Evolutionary conservation across 2,329 filamentous ascomycete genomes (phyloP), one percentile per base, ranked within the genome.

Genomic region (Teratosphaeria zuluensis): DNA sequence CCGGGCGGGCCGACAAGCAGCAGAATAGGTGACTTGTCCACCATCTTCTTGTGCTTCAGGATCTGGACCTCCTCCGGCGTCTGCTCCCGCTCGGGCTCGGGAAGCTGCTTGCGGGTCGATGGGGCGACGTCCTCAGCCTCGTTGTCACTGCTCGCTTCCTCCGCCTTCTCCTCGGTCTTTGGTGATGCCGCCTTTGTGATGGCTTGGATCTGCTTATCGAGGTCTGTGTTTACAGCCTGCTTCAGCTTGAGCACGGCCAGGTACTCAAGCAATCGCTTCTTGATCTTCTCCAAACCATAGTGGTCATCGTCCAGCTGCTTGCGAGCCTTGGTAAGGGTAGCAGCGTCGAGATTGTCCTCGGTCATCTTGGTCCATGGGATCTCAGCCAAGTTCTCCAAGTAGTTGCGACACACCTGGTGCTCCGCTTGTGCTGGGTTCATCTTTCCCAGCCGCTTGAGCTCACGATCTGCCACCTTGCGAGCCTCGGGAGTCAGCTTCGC

Each of bases 391-490:
- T 91, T 97, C 75, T 99, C 94, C 12, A 99, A 80, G 75, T 96
- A 99, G 55, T 91, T 95, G 63, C 92, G 81, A 64, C 89, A 90
- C 12, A 99, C 92, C 62, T 94, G 90, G 70, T 96, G 96, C 70
- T 99, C 94, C 42, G 95, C 92, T 70, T 97, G 94, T 55, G 90
- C 90, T 0, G 94, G 92, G 68, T 90, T 92, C 90, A 97, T 97
- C 77, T 96, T 96, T 68, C 89, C 89, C 62, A 99, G 76, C 24
- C 94, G 82, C 68, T 90, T 89, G 53, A 99, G 74, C 73, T 99
- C 94, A 56, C 92, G 83, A 59, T 95, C 88, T 1, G 91, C 92
- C n/a, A 95, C 85, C 76, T 94, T 96, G 61, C 87, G 82, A 6
- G 91, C 92, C 64, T 99, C 94, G 0, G 88, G 81, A 0, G 88